Base-by-base conservation (phyloP, 2,329 filamentous ascomycete genomes). In the Huntiella decipiens region DNA sequence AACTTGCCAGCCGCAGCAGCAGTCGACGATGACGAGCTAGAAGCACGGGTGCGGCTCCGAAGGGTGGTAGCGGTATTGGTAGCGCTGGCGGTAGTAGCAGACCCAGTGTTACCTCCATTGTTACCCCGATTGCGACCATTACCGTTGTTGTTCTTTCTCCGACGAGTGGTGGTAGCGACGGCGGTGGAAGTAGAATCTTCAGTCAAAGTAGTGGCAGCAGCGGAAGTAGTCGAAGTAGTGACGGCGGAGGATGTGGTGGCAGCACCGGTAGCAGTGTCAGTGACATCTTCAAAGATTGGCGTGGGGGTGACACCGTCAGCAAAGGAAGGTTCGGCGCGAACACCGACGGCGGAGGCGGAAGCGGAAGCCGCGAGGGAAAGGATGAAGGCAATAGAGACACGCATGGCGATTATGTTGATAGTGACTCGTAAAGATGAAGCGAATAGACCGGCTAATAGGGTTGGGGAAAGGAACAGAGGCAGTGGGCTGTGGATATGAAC, bases 261-360 rank as follows among this genome's bases (percentile, higher is more conserved):
- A 12, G 36, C 28, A 12, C 12, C 41, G 12, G 45, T 12, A 8
- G 35, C 13, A 16, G 39, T 43, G n/a, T 38, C 28, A 22, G 34
- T 28, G 33, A 49, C 43, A 5, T 32, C 22, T 28, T 49, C 47
- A 17, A 49, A 49, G 47, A 49, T 46, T 38, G 47, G 47, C 3
- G 28, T 43, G n/a, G 47, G 47, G 17, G 47, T 49, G 7, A 38
- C 47, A 7, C 47, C 47, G 5, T 19, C 15, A 3, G 28, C 35
- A 13, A 46, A 49, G 17, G 43, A 28, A 7, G 47, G 47, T 17
- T 49, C 47, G 5, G 39, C 39, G 28, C 43, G 45, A 31, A 17
- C 39, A 8, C 39, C 13, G 31, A 47, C 17, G 34, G 22, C 19
- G 38, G 36, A 19, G 17, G 47, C 47, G 22, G 34, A 22, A 19